phyloP scores from a whole-genome alignment of 2,329 filamentous ascomycete genomes.

The Didymella sp. region DNA sequence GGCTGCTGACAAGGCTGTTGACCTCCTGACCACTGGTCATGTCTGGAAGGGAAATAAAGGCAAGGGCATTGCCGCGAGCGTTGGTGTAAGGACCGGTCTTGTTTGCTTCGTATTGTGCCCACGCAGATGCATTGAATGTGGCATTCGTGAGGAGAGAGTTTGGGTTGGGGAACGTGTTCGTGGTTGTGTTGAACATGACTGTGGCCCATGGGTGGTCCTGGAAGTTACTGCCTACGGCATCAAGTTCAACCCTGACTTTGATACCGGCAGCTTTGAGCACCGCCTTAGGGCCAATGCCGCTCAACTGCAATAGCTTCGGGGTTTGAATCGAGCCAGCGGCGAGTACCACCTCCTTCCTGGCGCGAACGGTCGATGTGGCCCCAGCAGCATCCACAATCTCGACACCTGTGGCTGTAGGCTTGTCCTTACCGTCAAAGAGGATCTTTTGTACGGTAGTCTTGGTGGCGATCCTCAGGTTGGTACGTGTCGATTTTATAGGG shows the following conservation, averaged over 20 bases:
- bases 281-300: conserved; percentile 39
- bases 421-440: conserved; percentile 24
- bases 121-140: conserved; percentile 44
- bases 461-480: conserved; percentile 38
- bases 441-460: conserved; percentile 29
- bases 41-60: conserved; percentile 35
- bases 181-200: conserved; percentile 33
- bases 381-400: conserved; percentile 24
- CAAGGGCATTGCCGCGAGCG: conserved; percentile 34
- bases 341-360: conserved; percentile 62
- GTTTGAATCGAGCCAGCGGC: conserved; percentile 64
- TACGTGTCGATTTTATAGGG: conserved; percentile 27
- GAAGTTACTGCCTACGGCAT: conserved; percentile 46
- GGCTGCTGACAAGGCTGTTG: conserved; percentile 2
- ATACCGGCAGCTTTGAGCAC: conserved; percentile 39
- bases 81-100: conserved; percentile 43
- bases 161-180: conserved; percentile 32
- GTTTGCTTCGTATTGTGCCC: conserved; percentile 39
- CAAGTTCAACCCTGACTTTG: conserved; percentile 34
- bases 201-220: conserved; percentile 40
- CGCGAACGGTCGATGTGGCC: conserved; percentile 24
- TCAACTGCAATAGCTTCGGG: conserved; percentile 58
- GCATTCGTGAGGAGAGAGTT: conserved; percentile 34
- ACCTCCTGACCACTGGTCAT: conserved; percentile 23
- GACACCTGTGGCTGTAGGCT: conserved; percentile 26